A percentile compares a stretch with the other conserved stretches of the same genome.
These are phyloP conservation scores for Myxozyma udenii DNA, from an alignment of 805 yeast genomes.

Conservation along the genomic window DNA sequence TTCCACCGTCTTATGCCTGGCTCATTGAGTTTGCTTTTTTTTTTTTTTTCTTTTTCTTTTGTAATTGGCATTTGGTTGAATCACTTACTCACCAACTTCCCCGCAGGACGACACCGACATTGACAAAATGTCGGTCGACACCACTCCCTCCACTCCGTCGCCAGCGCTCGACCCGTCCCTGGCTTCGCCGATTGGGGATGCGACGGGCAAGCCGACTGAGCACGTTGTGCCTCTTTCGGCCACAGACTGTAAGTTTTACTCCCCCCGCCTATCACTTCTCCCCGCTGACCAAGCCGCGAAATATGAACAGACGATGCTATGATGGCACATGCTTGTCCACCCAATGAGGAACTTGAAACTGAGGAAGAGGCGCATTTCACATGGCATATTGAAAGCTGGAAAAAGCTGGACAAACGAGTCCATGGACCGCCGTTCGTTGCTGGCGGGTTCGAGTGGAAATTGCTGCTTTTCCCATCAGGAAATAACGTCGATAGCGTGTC, in stretches of 20 bases:
- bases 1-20: slow-evolving; percentile 9
- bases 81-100: too few relatives aligned
- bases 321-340: slow-evolving; percentile 20
- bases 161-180: slow-evolving; percentile 2
- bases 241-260: slow-evolving; percentile 12
- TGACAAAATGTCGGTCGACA: slow-evolving; percentile 23
- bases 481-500: slow-evolving; percentile 52
- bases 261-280: too few relatives aligned
- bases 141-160: slow-evolving; percentile 12
- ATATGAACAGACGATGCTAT: slow-evolving; percentile 18
- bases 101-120: slow-evolving; percentile 22
- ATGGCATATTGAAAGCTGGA: slow-evolving; percentile 43
- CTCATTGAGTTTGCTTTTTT: not conserved
- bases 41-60: not conserved
- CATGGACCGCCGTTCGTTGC: slow-evolving; percentile 36
- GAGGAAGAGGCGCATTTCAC: slow-evolving; percentile 31
- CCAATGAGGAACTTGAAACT: slow-evolving; percentile 34
- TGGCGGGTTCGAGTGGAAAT: slow-evolving; percentile 42
- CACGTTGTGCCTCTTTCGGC: not conserved
- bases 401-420: slow-evolving; percentile 37
- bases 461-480: slow-evolving; percentile 71
- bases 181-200: slow-evolving; percentile 3
- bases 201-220: not conserved
- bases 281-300: too few relatives aligned
- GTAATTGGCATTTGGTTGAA: too few relatives aligned